Evolutionary conservation across 2,329 filamentous ascomycete species (phyloP), one percentile per base, ranked within the genome.

Genomic region (Leptographium lundbergii): DNA sequence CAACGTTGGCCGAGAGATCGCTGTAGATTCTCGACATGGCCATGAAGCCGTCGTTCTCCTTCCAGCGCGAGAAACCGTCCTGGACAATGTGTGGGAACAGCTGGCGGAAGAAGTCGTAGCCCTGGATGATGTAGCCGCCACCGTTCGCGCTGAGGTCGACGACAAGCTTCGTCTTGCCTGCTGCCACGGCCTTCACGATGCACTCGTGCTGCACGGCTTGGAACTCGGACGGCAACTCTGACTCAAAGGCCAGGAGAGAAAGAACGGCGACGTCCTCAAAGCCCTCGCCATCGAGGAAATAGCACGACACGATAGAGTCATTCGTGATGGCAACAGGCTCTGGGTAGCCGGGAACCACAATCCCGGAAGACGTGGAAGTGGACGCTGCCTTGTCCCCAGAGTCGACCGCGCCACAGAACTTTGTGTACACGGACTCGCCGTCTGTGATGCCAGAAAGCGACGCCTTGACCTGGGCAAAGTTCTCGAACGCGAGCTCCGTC

Each of bases 81-180:
- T 63, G 58, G 50, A 56, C 11, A 1, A 75, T 70, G 14, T 69
- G 63, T 4, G 74, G 75, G 69, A 81, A 79, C 0, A 84, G 71
- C 67, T 79, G 71, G 57, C 80, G 79, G 71, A 85, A 85, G 29
- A 86, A 73, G 65, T 85, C 82, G 63, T 82, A 83, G 19, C 80
- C 82, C n/a, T 79, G 75, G 9, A 82, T 67, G 52, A 85, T 78
- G 17, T 74, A 76, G 27, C 83, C 82, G 50, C 83, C 83, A 2
- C 76, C 78, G 63, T 86, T 86, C 54, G 74, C 75, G 4, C 75
- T 76, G 6, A 85, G 69, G 63, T 85, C 82, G 34, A 86, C 71
- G 13, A 86, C 77, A 0, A 86, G 75, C 67, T 81, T 82, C 53
- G 75, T 82, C 70, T 82, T 84, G 59, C 77, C 78, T 1, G 73